Percentiles rank a stretch among this genome's conserved stretches.
Conservation (phyloP, 2,329 filamentous ascomycete genomes). For the Colletotrichum cereale region DNA sequence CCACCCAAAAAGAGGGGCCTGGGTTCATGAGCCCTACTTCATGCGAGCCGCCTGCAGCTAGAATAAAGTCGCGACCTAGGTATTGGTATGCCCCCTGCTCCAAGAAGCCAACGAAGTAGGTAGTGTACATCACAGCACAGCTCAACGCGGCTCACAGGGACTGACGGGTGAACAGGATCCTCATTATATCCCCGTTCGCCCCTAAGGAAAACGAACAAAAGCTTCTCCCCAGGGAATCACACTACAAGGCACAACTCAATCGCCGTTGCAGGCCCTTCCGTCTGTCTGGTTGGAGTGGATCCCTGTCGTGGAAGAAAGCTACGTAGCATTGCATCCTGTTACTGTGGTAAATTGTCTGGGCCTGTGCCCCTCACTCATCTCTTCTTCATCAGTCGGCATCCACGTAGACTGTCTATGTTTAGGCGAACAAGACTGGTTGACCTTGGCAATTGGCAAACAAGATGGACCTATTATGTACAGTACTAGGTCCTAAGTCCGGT, state of each 20-base stretch:
- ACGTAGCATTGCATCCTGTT: constrained; percentile 7
- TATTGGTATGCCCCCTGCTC: background rate
- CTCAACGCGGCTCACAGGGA: background rate
- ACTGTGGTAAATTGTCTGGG: constrained; percentile 2
- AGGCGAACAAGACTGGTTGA: background rate
- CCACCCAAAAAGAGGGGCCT: background rate
- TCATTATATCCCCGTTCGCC: background rate
- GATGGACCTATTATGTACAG: background rate
- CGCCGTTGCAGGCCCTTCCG: constrained; percentile 18
- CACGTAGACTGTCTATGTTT: background rate
- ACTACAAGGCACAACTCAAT: constrained; percentile 19
- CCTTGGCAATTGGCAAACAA: background rate
- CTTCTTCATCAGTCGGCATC: constrained; percentile 17
- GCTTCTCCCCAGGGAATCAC: background rate
- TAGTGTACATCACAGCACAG: background rate
- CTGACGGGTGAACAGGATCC: background rate
- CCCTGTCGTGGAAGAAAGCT: constrained; percentile 11
- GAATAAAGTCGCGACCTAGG: background rate
- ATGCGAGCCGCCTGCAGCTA: background rate
- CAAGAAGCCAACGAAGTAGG: background rate
- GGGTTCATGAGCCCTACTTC: constrained; percentile 1
- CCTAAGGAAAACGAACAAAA: background rate
- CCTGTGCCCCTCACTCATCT: constrained; percentile 32
- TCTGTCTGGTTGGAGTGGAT: constrained; percentile 17
- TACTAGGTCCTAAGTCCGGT: too few species aligned